Evolutionary conservation across 2,329 filamentous ascomycete genomes (phyloP).

Genomic region (Fusarium proliferatum): DNA sequence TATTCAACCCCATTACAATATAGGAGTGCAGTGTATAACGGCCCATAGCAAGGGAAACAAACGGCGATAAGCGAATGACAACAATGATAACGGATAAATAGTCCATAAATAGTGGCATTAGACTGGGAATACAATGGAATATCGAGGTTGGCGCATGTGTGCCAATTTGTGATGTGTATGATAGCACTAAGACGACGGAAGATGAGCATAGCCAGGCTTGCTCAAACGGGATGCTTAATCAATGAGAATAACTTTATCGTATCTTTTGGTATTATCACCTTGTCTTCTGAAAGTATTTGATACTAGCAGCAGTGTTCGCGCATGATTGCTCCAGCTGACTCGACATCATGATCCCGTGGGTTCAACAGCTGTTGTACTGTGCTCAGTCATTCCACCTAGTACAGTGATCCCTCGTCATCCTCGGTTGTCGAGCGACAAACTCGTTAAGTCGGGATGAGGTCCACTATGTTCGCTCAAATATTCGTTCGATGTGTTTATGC

Average conservation of each 20-base stretch:
- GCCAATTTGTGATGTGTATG: neutral
- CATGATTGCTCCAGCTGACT: conserved; percentile 2
- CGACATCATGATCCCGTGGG: conserved; percentile 13
- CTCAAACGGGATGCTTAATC: conserved; percentile 6
- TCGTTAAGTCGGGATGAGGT: neutral
- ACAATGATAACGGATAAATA: neutral
- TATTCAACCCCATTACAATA: neutral
- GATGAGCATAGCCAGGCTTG: neutral
- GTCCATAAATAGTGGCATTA: neutral
- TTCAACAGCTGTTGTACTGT: conserved; percentile 12
- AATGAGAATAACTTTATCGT: conserved; percentile 18
- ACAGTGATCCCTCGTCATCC: conserved; percentile 24
- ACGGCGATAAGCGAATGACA: conserved; percentile 3
- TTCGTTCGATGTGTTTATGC: conserved; percentile 20
- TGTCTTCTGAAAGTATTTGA: conserved; percentile 1
- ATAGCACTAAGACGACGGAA: neutral
- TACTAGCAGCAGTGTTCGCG: neutral
- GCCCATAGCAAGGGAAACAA: neutral
- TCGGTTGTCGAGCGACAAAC: neutral
- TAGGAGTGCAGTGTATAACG: neutral
- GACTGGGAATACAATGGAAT: conserved; percentile 5
- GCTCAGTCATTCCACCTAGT: conserved; percentile 14
- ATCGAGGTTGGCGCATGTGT: neutral
- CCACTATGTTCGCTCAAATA: conserved; percentile 6
- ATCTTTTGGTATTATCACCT: conserved; percentile 15